These are phyloP conservation scores for Penicillium oxalicum DNA, from an alignment of 2,329 filamentous ascomycete species.

Conservation along the genomic window DNA sequence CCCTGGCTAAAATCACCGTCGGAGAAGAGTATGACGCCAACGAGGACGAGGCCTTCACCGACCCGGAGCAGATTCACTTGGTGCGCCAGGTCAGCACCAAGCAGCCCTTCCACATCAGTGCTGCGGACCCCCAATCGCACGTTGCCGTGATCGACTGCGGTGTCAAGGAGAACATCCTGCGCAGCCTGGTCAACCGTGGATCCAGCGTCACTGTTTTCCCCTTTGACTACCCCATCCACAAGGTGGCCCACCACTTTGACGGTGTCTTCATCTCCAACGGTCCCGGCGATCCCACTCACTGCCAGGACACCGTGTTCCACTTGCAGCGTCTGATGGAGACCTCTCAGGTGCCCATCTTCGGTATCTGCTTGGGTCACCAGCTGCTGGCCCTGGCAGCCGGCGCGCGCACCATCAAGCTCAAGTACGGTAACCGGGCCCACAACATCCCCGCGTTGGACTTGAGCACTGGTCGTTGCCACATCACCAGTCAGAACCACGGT, in stretches of 20 bases:
- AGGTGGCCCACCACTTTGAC: constrained; percentile 95
- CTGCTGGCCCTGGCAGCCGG: constrained; percentile 84
- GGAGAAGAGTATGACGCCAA: constrained; percentile 98
- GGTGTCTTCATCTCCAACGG: constrained; percentile 99
- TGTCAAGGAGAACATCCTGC: constrained; percentile 99
- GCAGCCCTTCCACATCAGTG: constrained; percentile 90
- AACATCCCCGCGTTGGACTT: constrained; percentile 95
- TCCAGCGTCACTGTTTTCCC: constrained; percentile 92
- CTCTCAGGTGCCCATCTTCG: constrained; percentile 89
- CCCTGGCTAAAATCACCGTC: constrained; percentile 85
- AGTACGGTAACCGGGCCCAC: constrained; percentile 98
- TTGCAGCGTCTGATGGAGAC: constrained; percentile 84
- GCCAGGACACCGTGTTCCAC: constrained; percentile 89
- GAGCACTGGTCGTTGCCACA: constrained; percentile 95
- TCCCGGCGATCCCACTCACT: constrained; percentile 95
- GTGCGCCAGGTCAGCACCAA: constrained; percentile 97
- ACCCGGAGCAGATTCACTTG: constrained; percentile 93
- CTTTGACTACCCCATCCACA: constrained; percentile 95
- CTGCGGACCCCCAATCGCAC: constrained; percentile 75
- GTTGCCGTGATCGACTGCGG: constrained; percentile 95
- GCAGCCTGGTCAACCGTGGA: constrained; percentile 84
- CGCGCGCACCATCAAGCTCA: constrained; percentile 89
- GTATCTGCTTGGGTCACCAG: constrained; percentile 96
- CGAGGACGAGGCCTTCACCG: constrained; percentile 91
- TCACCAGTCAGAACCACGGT: constrained; percentile 97